phyloP scores from a whole-genome alignment of 129 eudicot species.

The Centrapalus pauciflorus region DNA sequence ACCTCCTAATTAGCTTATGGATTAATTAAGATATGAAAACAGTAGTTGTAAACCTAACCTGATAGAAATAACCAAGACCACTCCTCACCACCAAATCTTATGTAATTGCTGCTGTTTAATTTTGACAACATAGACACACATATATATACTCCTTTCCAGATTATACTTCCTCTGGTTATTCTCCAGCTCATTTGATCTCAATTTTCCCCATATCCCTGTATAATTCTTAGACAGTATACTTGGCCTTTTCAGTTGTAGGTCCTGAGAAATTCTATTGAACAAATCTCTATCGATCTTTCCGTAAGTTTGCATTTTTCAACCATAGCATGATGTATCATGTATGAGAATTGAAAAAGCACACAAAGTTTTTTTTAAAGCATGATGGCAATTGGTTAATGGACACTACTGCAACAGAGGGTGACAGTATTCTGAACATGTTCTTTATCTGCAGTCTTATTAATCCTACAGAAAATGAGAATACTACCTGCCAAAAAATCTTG shows the following conservation, averaged over 20 bases:
- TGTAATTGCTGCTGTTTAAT: too few species aligned
- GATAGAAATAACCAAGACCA: too few species aligned
- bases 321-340: neutral
- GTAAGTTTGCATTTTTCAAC: neutral
- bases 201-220: too few species aligned
- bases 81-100: too few species aligned
- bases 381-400: neutral
- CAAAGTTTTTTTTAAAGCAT: neutral
- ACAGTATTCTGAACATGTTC: neutral
- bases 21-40: too few species aligned
- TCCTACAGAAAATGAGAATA: neutral
- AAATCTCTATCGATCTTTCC: neutral
- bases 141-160: too few species aligned
- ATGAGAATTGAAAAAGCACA: neutral
- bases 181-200: too few species aligned
- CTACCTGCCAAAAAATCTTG: neutral
- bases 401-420: neutral
- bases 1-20: too few species aligned
- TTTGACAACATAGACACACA: too few species aligned
- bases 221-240: too few species aligned
- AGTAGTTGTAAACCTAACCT: too few species aligned
- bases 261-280: neutral
- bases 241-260: neutral
- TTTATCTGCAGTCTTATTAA: neutral
- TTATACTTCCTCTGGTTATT: too few species aligned